Base-by-base conservation (phyloP, 169 alveolate genomes). In the Theileria parva region DNA sequence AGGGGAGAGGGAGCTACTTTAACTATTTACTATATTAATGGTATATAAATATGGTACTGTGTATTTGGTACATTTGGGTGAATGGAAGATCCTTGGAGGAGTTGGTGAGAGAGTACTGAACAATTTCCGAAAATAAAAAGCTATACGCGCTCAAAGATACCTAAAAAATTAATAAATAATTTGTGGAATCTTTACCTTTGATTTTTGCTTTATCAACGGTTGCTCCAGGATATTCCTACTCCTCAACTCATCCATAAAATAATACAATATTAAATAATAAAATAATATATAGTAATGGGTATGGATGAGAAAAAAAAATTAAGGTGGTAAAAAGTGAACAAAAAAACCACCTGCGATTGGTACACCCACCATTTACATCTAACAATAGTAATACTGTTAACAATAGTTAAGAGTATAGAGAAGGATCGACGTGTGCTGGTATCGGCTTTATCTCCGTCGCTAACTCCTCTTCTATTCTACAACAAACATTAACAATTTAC, bases 391-490 rank as follows among this genome's bases (percentile, higher is more conserved):
- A 21, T 55, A 21, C 23, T 55, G 5, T 21, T 55, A n/a, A 11
- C 7, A 55, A 3, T 55, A 55, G 23, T 55, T 80, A 95, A 44
- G 97, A 93, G 88, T 95, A 95, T n/a, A 95, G 88, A 25, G 97
- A 94, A 30, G 96, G 95, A 74, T 95, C 98, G 60, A 95, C 93
- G 71, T 94, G 94, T 70, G 93, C 86, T 48, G 99, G 99, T 78
- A 97, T 97, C 17, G 99, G 98, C 73, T 95, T 93, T 80, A 98
- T 98, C 91, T 98, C 98, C n/a, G 99, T 96, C 59, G 97, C 98
- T 73, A 98, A 92, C 88, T 98, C 99, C 55, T 94, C 92, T 88
- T 98, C 99, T 67, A 98, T 96, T 84, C 96, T 94, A 86, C 76
- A 87, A 37, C 23, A 15, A n/a, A n/a, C n/a, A n/a, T n/a, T n/a